phyloP scores from a whole-genome alignment of 306 rosid species.

The Fragaria vesca region DNA sequence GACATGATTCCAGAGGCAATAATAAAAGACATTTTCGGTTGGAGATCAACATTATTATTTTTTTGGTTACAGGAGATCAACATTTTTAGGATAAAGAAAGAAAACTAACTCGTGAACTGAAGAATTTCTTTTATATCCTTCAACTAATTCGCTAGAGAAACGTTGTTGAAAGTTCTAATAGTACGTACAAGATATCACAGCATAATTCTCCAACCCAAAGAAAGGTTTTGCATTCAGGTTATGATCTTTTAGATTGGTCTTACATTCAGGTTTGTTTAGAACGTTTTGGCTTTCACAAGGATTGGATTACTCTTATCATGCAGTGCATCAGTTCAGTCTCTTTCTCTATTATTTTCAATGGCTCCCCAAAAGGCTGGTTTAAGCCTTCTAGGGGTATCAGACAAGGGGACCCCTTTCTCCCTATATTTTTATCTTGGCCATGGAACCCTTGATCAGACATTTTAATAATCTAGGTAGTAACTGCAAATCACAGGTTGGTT shows the following conservation, averaged over 20 bases:
- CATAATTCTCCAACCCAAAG: too few species aligned
- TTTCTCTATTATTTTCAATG: not conserved
- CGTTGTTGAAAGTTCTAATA: too few species aligned
- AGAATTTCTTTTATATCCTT: too few species aligned
- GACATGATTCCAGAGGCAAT: too few species aligned
- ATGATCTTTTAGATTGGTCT: not conserved
- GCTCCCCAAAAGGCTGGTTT: not conserved
- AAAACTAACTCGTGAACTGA: too few species aligned
- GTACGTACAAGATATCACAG: too few species aligned
- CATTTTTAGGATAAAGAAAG: too few species aligned
- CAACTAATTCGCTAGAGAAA: too few species aligned
- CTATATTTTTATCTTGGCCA: not conserved
- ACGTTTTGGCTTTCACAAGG: not conserved
- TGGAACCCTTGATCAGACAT: not conserved
- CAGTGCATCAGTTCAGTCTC: not conserved
- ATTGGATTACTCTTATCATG: not conserved
- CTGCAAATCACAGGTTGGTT: not conserved
- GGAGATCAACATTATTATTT: too few species aligned
- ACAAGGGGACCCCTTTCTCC: not conserved
- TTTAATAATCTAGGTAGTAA: not conserved
- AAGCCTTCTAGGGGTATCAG: not conserved
- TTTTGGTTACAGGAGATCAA: too few species aligned
- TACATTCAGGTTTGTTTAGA: not conserved
- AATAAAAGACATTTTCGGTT: too few species aligned
- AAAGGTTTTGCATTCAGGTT: too few species aligned